Percentiles rank a stretch among this genome's conserved stretches.
Evolutionary conservation across 305 asterid species (phyloP).

Genomic region (Rubia peregrina): DNA sequence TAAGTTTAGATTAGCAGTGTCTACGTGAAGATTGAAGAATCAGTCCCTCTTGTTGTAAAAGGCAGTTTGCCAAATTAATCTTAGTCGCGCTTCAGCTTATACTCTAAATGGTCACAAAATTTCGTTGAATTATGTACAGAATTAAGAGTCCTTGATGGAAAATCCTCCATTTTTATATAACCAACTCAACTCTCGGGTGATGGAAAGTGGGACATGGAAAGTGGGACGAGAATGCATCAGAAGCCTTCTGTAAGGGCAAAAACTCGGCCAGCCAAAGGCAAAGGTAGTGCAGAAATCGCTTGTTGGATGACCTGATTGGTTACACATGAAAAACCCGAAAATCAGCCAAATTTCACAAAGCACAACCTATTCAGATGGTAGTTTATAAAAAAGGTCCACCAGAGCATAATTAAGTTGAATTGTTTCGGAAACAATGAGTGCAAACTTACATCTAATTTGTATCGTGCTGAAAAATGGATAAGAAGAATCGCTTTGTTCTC

Average conservation of each 20-base stretch:
- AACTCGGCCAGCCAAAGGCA: conserved; percentile 78
- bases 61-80: background rate
- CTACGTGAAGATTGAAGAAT: too few species aligned
- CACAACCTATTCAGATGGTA: background rate
- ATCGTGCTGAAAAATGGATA: conserved; percentile 93
- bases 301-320: conserved; percentile 61
- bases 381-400: background rate
- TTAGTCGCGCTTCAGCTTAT: too few species aligned
- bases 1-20: too few species aligned
- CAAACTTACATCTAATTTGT: conserved; percentile 66
- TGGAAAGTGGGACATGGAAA: background rate
- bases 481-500: conserved; percentile 88
- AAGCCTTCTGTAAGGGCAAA: conserved; percentile 80
- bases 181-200: background rate
- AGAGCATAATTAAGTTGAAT: background rate
- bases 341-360: background rate
- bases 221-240: conserved; percentile 18
- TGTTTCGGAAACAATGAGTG: conserved; percentile 3
- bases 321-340: background rate
- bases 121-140: background rate
- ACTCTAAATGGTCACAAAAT: background rate
- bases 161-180: background rate
- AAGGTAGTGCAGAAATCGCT: conserved; percentile 65
- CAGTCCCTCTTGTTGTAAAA: background rate
- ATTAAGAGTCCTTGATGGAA: background rate